A percentile compares a stretch with the other conserved stretches of the same genome.
phyloP scores from a whole-genome alignment of 257 asterid species.

The Primulina tabacum region DNA sequence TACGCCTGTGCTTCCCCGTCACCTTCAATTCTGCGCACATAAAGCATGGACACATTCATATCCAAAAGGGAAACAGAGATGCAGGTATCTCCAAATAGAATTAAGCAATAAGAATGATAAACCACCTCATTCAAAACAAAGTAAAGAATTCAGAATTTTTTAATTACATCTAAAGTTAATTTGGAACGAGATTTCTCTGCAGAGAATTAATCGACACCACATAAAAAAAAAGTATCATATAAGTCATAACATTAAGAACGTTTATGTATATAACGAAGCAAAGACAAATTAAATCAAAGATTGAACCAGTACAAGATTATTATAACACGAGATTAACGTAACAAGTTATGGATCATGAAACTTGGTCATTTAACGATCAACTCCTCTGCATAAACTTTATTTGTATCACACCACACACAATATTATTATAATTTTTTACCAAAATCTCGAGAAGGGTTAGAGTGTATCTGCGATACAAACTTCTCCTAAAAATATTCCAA shows the following conservation, averaged over 20 bases:
- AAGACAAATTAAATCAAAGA: too few relatives aligned
- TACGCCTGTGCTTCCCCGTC: constrained; percentile 43
- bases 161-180: not conserved
- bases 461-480: not conserved
- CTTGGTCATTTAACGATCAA: constrained; percentile 6
- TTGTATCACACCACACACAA: not conserved
- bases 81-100: not conserved
- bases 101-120: not conserved
- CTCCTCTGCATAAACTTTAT: not conserved
- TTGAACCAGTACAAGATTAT: not conserved
- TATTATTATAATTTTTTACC: not conserved
- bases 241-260: too few relatives aligned
- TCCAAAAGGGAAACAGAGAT: not conserved
- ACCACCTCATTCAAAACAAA: not conserved
- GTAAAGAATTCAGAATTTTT: not conserved
- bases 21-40: constrained; percentile 51
- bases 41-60: not conserved
- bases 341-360: not conserved
- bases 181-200: not conserved
- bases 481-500: not conserved
- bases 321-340: not conserved
- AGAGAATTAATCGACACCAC: not conserved
- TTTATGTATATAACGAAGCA: not conserved
- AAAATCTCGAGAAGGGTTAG: not conserved
- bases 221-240: not conserved